Percentiles rank a stretch among this genome's conserved stretches.
Conservation (phyloP, 2,329 filamentous ascomycete species). For the Colletotrichum lentis region DNA sequence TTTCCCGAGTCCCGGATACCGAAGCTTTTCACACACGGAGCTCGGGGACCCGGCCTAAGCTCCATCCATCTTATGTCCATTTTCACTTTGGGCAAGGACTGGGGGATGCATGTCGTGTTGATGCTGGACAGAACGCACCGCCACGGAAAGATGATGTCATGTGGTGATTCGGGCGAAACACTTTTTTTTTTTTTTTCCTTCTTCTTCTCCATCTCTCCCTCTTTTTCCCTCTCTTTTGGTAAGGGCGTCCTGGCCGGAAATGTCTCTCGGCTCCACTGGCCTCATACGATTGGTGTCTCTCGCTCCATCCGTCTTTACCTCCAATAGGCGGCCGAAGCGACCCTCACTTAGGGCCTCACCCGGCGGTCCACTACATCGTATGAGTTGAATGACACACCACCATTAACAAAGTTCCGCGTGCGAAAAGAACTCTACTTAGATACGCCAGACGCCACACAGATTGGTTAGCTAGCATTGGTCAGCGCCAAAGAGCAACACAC, state of each 20-base stretch:
- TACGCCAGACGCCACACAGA: neutral
- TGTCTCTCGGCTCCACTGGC: constrained; percentile 29
- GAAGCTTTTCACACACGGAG: neutral
- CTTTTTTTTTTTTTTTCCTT: neutral
- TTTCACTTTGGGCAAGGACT: constrained; percentile 16
- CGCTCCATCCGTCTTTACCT: neutral
- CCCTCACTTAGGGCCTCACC: neutral
- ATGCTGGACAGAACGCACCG: constrained; percentile 23
- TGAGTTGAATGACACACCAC: neutral
- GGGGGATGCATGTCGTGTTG: constrained; percentile 27
- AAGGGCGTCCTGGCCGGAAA: constrained; percentile 17
- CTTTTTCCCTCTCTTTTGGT: neutral
- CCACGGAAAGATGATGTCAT: constrained; percentile 36
- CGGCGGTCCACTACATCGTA: neutral
- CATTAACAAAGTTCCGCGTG: neutral
- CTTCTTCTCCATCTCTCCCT: too few species aligned
- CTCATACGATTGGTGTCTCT: constrained; percentile 10
- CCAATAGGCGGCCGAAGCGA: neutral
- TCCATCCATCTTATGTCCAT: constrained; percentile 14
- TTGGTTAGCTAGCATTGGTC: constrained; percentile 8
- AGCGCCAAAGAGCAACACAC: neutral
- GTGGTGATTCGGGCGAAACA: constrained; percentile 10
- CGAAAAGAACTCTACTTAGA: constrained; percentile 1
- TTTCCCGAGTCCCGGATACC: neutral
- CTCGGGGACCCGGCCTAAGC: constrained; percentile 2